A percentile compares a stretch with the other conserved stretches of the same genome.
These are phyloP conservation scores for Cladobotryum mycophilum DNA, from an alignment of 2,329 filamentous ascomycete species.

Conservation along the genomic window DNA sequence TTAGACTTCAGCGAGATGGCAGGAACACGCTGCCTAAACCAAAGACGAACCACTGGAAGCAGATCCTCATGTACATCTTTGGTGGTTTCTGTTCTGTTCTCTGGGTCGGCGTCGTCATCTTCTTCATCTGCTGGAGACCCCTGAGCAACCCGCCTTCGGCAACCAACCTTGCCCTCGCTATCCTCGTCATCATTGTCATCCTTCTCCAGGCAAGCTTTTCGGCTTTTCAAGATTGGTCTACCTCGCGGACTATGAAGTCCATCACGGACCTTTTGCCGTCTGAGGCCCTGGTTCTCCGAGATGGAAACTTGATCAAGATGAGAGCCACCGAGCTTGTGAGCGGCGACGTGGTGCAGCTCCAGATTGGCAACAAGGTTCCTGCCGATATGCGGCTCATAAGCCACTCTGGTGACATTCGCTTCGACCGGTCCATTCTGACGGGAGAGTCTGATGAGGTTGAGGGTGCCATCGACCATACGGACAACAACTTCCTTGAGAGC, in stretches of 20 bases:
- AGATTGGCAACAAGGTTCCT: slow-evolving; percentile 42
- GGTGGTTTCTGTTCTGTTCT: slow-evolving; percentile 43
- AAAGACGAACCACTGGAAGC: slow-evolving; percentile 37
- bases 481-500: slow-evolving; percentile 36
- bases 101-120: slow-evolving; percentile 41
- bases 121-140: slow-evolving; percentile 44
- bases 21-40: slow-evolving; percentile 35
- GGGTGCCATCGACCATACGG: slow-evolving; percentile 33
- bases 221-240: slow-evolving; percentile 44
- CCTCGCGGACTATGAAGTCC: slow-evolving; percentile 39
- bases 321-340: slow-evolving; percentile 37
- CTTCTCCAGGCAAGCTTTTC: slow-evolving; percentile 40
- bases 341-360: slow-evolving; percentile 40
- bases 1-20: slow-evolving; percentile 34
- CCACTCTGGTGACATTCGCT: slow-evolving; percentile 37
- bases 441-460: slow-evolving; percentile 37
- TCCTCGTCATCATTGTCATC: slow-evolving; percentile 42
- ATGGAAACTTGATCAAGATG: slow-evolving; percentile 35
- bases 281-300: slow-evolving; percentile 37
- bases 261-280: slow-evolving; percentile 40
- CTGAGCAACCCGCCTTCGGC: slow-evolving; percentile 37
- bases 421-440: slow-evolving; percentile 36
- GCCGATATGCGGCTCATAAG: slow-evolving; percentile 39
- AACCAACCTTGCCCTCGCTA: slow-evolving; percentile 39
- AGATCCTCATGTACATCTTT: slow-evolving; percentile 37